These are phyloP conservation scores for Aurantiochytrium sp. DNA, from an alignment of 108 stramenopile species.

Conservation along the genomic window DNA sequence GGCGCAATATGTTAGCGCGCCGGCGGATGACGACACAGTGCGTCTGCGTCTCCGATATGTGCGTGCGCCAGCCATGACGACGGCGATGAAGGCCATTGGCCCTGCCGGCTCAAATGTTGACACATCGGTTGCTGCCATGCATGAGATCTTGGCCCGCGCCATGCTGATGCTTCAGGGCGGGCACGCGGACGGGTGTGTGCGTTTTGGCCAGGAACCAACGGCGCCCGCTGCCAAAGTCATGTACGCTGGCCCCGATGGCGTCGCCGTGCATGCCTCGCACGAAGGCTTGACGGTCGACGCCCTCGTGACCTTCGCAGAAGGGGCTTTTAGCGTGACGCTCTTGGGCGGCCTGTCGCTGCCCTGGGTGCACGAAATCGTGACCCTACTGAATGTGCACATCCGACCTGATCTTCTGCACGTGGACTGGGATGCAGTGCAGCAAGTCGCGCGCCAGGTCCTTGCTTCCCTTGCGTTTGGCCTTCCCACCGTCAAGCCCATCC, in stretches of 20 bases:
- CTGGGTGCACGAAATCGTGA: conserved; percentile 1
- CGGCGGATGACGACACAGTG: neutral
- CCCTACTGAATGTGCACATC: neutral
- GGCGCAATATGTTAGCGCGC: neutral
- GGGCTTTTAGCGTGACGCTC: neutral
- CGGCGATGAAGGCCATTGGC: neutral
- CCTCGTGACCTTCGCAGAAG: neutral
- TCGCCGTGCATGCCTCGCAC: neutral
- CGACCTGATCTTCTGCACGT: neutral
- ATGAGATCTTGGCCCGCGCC: neutral
- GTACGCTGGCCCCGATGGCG: neutral
- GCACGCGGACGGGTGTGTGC: neutral
- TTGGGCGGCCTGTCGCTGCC: neutral
- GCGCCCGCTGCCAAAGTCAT: neutral
- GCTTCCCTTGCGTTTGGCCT: neutral
- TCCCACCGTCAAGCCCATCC: neutral
- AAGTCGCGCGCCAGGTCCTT: conserved; percentile 1
- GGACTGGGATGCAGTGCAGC: neutral
- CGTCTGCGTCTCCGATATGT: neutral
- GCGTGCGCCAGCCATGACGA: neutral
- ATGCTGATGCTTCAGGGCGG: neutral
- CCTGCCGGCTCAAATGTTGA: neutral
- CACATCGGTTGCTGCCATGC: neutral
- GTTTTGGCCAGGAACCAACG: neutral
- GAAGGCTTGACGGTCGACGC: neutral